Conservation (phyloP, 176 grass and related monocot genomes). For the Oryza nivara region DNA sequence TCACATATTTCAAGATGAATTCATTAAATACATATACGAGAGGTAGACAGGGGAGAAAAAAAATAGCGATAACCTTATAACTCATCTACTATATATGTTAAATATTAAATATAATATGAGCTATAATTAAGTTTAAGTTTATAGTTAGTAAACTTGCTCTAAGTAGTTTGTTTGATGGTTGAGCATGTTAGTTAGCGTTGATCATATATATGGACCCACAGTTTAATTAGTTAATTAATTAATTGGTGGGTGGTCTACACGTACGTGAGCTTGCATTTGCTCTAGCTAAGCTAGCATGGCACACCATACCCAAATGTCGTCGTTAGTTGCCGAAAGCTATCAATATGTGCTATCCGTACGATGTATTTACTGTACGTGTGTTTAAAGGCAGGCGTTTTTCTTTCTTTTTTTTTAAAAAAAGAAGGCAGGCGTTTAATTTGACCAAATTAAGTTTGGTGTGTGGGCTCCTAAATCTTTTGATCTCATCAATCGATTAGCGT, state of each 20-base stretch:
- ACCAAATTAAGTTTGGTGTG: slow-evolving; percentile 21
- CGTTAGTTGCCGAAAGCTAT: slow-evolving; percentile 10
- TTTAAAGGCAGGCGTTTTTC: neutral
- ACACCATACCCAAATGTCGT: slow-evolving; percentile 10
- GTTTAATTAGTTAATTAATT: neutral
- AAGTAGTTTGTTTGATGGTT: neutral
- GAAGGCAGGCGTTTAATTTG: slow-evolving; percentile 8
- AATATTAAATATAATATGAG: too few relatives aligned
- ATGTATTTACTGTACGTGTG: neutral
- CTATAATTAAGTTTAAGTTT: too few relatives aligned
- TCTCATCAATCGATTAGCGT: neutral
- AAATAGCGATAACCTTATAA: too few relatives aligned
- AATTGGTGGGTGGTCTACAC: neutral
- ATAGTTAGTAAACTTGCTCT: too few relatives aligned
- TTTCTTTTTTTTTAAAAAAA: too few relatives aligned
- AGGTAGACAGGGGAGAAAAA: too few relatives aligned
- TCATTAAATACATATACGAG: too few relatives aligned
- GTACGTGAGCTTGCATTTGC: slow-evolving; percentile 1
- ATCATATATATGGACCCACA: neutral
- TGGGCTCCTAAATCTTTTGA: neutral
- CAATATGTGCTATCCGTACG: neutral
- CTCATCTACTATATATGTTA: too few relatives aligned
- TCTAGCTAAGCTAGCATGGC: neutral
- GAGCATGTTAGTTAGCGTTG: neutral
- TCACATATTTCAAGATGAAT: too few relatives aligned